Evolutionary conservation across 148 eudicot species (phyloP).

Genomic region (Polygonum maritimum): DNA sequence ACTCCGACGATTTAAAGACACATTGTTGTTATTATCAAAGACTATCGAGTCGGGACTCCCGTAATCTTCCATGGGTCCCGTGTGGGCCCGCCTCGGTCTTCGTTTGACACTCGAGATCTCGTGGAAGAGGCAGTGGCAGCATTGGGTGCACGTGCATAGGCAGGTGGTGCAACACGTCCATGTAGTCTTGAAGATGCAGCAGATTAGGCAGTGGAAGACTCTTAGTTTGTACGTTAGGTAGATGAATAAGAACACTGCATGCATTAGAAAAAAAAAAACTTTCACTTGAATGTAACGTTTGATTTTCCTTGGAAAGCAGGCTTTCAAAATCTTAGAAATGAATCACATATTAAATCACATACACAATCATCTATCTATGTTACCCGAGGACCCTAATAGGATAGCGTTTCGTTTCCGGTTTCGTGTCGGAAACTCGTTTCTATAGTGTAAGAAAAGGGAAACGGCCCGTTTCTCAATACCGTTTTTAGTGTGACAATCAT

Average conservation of each 20-base stretch:
- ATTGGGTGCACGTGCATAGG: slow-evolving; percentile 21
- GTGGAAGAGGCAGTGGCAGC: slow-evolving; percentile 1
- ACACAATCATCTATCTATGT: too few relatives aligned
- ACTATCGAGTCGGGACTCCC: not conserved
- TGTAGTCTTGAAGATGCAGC: slow-evolving; percentile 15
- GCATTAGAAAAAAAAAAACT: too few relatives aligned
- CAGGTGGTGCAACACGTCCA: slow-evolving; percentile 29
- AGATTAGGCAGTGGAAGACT: slow-evolving; percentile 36
- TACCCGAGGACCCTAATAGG: too few relatives aligned
- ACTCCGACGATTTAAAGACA: not conserved
- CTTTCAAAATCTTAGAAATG: too few relatives aligned
- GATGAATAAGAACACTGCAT: slow-evolving; percentile 39
- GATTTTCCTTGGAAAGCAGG: too few relatives aligned
- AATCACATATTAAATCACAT: too few relatives aligned
- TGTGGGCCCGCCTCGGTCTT: not conserved
- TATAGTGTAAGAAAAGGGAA: too few relatives aligned
- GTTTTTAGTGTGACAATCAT: too few relatives aligned
- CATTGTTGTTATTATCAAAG: not conserved
- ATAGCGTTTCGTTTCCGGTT: too few relatives aligned
- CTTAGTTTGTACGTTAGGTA: slow-evolving; percentile 36
- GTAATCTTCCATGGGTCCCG: not conserved
- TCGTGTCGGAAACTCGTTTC: too few relatives aligned
- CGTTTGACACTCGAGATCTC: not conserved
- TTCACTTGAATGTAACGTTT: too few relatives aligned
- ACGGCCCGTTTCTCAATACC: too few relatives aligned